phyloP scores from a whole-genome alignment of 345 rosid genomes.

The Eucalyptus marginata region DNA sequence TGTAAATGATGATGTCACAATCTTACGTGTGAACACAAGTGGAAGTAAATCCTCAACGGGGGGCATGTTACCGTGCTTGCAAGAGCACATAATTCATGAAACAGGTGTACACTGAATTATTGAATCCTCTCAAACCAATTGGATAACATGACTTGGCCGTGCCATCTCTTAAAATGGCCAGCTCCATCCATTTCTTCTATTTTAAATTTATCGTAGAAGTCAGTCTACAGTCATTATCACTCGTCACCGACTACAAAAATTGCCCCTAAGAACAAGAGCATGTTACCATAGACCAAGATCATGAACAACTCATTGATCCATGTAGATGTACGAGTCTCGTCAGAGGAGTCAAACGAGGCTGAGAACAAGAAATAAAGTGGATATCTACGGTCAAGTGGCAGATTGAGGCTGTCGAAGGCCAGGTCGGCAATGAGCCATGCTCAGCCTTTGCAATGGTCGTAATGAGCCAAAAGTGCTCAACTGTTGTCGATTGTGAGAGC shows the following conservation, averaged over 20 bases:
- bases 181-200: background rate
- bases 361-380: background rate
- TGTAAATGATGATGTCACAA: background rate
- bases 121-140: background rate
- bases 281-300: conserved; percentile 18
- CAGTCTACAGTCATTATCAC: background rate
- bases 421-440: background rate
- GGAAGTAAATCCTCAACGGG: background rate
- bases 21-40: background rate
- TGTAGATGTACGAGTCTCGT: conserved; percentile 22
- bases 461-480: background rate
- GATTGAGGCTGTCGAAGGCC: conserved; percentile 4
- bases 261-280: conserved; percentile 4
- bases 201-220: background rate
- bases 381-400: background rate
- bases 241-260: background rate
- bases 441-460: background rate
- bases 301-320: conserved; percentile 17
- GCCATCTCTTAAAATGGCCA: background rate
- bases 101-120: background rate
- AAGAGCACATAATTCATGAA: rapidly evolving
- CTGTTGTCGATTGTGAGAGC: rapidly evolving
- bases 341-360: conserved; percentile 4
- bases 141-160: background rate
- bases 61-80: background rate